Base-by-base conservation (phyloP, 2,329 filamentous ascomycete species). In the Chrysoporthe austroafricana region DNA sequence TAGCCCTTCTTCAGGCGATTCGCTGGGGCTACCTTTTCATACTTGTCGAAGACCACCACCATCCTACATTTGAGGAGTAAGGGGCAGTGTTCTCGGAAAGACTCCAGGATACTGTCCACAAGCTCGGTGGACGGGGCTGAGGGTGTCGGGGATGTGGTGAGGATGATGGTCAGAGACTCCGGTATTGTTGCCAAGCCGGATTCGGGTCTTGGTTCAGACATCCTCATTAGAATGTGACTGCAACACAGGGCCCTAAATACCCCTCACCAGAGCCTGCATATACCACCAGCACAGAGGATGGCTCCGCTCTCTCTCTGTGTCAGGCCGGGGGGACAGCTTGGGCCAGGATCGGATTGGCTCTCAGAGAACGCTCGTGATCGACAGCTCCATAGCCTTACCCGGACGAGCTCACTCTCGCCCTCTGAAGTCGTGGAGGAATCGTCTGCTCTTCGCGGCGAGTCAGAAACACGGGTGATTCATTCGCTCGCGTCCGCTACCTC, bases 101-200 rank as follows among this genome's bases (percentile, higher is more conserved):
- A 85, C 2, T 74, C 70, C 1, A 86, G 62, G 2, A 86, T 80
- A 0, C 81, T 73, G 0, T 78, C 79, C n/a, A 87, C 70, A 0
- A 87, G 80, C 18, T 86, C 84, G 0, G 84, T 84, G 0, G 83
- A 82, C 0, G 85, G 85, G 0, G 83, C 81, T 0, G 85, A 87
- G 0, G 85, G 85, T 0, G 85, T 87, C 0, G 85, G 81, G 2
- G 85, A 87, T 0, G 85, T 87, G 1, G 85, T 86, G 70, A 87
- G 80, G 60, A 87, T 80, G 62, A 84, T 73, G 0, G 82, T 84
- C 46, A 84, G 56, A 34, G 73, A 52, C 8, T 72, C 66, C 56
- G 66, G 57, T 43, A 67, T 56, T 34, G 62, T 44, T 18, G 44
- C 11, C 66, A 42, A 39, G n/a, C 39, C 26, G n/a, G 39, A 34